Base-by-base conservation (phyloP, 208 protist genomes). In the Acanthamoeba royreba region DNA sequence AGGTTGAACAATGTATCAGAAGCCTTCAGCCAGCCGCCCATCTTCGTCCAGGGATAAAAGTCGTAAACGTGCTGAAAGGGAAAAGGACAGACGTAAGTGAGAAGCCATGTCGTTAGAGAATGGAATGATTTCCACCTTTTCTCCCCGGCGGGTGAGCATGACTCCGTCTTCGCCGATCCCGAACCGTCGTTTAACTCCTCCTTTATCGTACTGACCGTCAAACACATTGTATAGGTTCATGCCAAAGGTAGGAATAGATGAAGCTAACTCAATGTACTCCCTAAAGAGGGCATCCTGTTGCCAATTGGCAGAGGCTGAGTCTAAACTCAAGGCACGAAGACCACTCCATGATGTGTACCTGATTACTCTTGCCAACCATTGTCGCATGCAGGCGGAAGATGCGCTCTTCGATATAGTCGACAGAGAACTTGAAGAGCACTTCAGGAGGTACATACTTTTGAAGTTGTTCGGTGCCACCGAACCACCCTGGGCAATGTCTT, bases 81-180 rank as follows among this genome's bases (percentile, higher is more conserved):
- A 28, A 8, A 7, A 35, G 28, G 8, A 61, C 4, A 89, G 5
- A 89, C 8, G n/a, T 40, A 63, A 89, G 5, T 5, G 40, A 89
- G 5, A 89, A 35, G n/a, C 9, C 9, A 38, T 15, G 47, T 22
- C 15, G 43, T 11, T 4, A 28, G 25, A 31, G 58, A 4, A 7
- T 33, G 40, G 42, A 69, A 31, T 49, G 28, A 63, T 8, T 38
- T 33, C 17, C 25, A 89, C 81, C 47, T 49, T 49, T 31, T 89
- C 81, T 17, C 9, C 49, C 11, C 38, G 25, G 25, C 81, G 42
- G 38, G 81, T 46, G 81, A 89, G 42, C n/a, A 89, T 33, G 31
- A 89, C 61, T 38, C 81, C 81, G 38, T 89, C 81, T 63, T 89
- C 81, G 31, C 46, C 81, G 52, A 89, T 89, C 0, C 81, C 81